Evolutionary conservation across 345 rosid species (phyloP).

Genomic region (Schrenkiella parvula): DNA sequence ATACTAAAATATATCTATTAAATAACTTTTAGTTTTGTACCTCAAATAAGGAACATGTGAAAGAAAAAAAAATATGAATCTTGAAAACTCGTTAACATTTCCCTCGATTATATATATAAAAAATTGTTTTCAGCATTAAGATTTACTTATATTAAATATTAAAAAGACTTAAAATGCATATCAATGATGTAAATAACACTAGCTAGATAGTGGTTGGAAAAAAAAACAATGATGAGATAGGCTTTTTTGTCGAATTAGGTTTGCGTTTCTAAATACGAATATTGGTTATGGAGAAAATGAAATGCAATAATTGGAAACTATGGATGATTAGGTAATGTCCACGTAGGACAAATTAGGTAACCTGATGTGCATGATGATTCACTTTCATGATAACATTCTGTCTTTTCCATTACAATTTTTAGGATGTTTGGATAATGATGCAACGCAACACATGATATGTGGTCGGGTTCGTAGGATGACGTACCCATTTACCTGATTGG

Average conservation of each 20-base stretch:
- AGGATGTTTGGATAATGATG: conserved; percentile 13
- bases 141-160: no score
- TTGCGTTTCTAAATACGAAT: neutral
- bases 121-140: no score
- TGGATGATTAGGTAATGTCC: conserved; percentile 21
- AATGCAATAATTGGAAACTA: conserved; percentile 10
- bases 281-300: neutral
- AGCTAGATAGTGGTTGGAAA: neutral
- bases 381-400: conserved; percentile 2
- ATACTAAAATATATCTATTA: no score
- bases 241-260: neutral
- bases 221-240: neutral
- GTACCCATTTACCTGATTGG: neutral
- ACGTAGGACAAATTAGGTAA: conserved; percentile 26
- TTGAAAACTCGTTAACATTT: no score
- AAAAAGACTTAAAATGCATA: no score
- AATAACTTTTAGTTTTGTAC: no score
- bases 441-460: neutral
- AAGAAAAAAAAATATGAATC: no score
- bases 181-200: no score
- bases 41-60: no score
- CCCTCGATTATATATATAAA: no score
- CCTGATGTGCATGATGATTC: conserved; percentile 21
- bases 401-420: neutral
- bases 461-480: neutral